A percentile compares a stretch with the other conserved stretches of the same genome.
Evolutionary conservation across 176 grass and related monocot genomes (phyloP).

Genomic region (Leersia perrieri): DNA sequence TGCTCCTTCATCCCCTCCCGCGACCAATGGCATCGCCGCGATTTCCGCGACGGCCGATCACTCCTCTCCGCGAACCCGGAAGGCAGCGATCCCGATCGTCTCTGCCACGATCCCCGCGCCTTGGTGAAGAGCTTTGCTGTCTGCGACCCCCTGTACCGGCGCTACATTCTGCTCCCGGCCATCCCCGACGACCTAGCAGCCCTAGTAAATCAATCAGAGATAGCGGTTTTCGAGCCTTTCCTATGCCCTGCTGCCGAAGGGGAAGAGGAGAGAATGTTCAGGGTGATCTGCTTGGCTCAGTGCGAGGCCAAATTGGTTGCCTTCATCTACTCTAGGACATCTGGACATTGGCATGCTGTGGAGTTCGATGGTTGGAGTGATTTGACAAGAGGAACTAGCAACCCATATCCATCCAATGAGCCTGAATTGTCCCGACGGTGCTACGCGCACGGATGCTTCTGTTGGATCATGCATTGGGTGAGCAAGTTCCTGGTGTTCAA

Average conservation of each 20-base stretch:
- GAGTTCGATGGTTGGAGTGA: neutral
- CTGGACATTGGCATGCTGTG: neutral
- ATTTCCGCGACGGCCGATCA: neutral
- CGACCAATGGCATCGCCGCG: neutral
- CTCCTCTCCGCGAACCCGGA: neutral
- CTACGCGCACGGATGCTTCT: conserved; percentile 8
- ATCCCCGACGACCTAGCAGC: neutral
- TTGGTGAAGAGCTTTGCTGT: neutral
- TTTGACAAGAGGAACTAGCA: neutral
- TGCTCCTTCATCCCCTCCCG: neutral
- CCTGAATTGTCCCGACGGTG: neutral
- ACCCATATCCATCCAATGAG: neutral
- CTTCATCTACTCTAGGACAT: neutral
- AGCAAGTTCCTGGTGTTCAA: conserved; percentile 25
- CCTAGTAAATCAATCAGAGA: neutral
- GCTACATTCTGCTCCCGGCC: neutral
- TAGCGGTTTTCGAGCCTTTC: neutral
- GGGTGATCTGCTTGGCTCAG: conserved; percentile 9
- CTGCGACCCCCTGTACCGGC: neutral
- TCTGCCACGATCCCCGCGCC: neutral
- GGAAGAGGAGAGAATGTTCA: neutral
- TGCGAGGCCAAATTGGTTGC: neutral
- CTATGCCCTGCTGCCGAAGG: neutral
- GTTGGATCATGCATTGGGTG: neutral
- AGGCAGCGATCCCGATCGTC: neutral